Evolutionary conservation across 2,329 filamentous ascomycete genomes (phyloP), one percentile per base, ranked within the genome.

Genomic region (Aspergillus pseudoviridinutans): DNA sequence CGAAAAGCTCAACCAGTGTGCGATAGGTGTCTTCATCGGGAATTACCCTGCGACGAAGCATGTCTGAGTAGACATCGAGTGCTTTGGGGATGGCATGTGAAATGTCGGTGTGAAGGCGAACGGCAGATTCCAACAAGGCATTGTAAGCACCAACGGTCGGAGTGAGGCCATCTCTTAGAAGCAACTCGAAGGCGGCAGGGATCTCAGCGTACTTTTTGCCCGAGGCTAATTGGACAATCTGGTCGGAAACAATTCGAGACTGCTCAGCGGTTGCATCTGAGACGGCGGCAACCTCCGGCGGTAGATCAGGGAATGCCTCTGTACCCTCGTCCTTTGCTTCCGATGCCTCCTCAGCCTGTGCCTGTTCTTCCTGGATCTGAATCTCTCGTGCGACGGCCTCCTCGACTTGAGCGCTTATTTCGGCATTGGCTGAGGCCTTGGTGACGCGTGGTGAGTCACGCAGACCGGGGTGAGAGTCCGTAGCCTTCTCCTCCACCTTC

Each of bases 31-130:
- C 85, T 54, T 87, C 86, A 71, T 97, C 88, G 7, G 93, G 92
- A 22, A 84, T 78, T 25, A 97, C 87, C 65, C 88, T 88, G 63
- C 92, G 89, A 63, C 88, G 87, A 65, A 96, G 86, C 94, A 99
- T 97, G 72, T 97, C 92, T 17, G 92, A 89, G 74, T 97, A 99
- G 53, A 99, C 90, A 77, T 96, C 92, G 53, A 97, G 82, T 4
- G 91, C 92, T 78, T 96, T 96, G 60, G 91, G 88, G 14, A 96
- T 90, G 53, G 94, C 86, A 76, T 95, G 89, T 54, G 89, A 88
- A 74, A 87, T 89, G 73, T 90, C 87, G 25, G 82, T 81, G 7
- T 92, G 90, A 20, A 97, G 83, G 65, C 91, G 84, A 60, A 97
- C 91, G 14, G 92, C 92, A 5, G 94, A 91, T 66, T 87, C 82